Evolutionary conservation across 768 basidiomycete species (phyloP), one percentile per base, ranked within the genome.

Genomic region (Phaeolepiota aurea): DNA sequence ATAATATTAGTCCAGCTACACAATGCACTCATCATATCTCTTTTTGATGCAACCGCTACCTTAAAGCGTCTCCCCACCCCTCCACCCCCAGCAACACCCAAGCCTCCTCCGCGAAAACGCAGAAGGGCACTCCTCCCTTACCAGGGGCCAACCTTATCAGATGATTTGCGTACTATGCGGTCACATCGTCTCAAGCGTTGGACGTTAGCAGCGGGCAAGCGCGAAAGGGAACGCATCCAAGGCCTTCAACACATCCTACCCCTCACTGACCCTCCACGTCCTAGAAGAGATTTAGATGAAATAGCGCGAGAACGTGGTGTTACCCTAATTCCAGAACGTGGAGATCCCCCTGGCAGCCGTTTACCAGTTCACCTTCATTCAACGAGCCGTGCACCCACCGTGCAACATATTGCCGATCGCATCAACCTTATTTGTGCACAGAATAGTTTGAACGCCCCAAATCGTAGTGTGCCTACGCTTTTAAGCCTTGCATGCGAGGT

Each of bases 361-460:
- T 60, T 81, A 15, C 77, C 80, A 2, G 65, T 87, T 5, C 81
- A 87, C 41, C 69, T 89, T n/a, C 76, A 84, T 22, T 77, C 86
- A 5, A 72, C 75, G 43, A 82, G 82, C 3, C 76, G 77, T 40
- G 80, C 77, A 3, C 82, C 83, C 3, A 85, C 82, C 1, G 52
- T 82, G 15, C 82, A 87, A 52, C 85, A 88, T 46, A 77, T 90
- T 32, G 72, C 76, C 4, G 87, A 90, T 48, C 72, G 86, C 41
- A 76, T 88, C 44, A 87, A 87, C 51, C 75, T 90, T 22, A 82
- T 87, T 45, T 85, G 79, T 30, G 82, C 84, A 1, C 87, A 90
- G 51, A 78, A 87, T 49, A 79, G 79, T 48, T 59, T 88, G 1
- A 64, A 64, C 2, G 58, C 69, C 13, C 84, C 87, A 0, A 66